Base-by-base conservation (phyloP, 768 basidiomycete species). In the Inosperma sp. region DNA sequence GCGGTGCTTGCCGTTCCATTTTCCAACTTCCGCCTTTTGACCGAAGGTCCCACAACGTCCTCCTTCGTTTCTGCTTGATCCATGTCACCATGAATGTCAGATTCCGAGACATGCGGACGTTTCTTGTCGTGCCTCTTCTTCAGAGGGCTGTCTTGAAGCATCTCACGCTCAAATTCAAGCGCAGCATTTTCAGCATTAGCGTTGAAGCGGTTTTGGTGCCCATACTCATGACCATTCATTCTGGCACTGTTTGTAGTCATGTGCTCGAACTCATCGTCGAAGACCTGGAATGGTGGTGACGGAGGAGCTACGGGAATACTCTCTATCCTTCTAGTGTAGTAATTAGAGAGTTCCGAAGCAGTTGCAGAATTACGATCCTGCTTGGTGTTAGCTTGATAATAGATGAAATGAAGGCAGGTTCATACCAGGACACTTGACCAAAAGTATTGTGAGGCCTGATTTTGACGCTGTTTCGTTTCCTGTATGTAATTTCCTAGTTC, bases 401-500 rank as follows among this genome's bases (percentile, higher is more conserved):
- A 36, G 26, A 35, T 36, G 30, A 39, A 37, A 45, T 33, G 10
- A 40, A 8, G 48, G 44, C 26, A 37, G 40, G 7, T 37, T 48
- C 77, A 65, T 61, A 89, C 88, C 59, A 81, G 68, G 49, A 82
- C 69, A 62, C 77, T 83, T 22, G 76, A 74, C 61, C 86, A 82
- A 57, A 89, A 91, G 74, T 80, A 86, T 41, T 81, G 77, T 52
- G 83, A 83, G 5, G 91, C 78, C 56, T 86, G 83, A 44, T 78
- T 80, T 65, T 82, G 80, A 43, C 88, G 80, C 62, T 82, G 82
- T 61, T 84, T 81, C 5, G 86, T 87, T 59, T 88, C 83, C 25
- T 83, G 62, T 46, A 81, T 73, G 59, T 91, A 92, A 50, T 80
- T 80, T 46, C 75, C 72, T 13, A 91, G 74, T 60, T 87, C 88